Evolutionary conservation across 768 basidiomycete species (phyloP), one percentile per base, ranked within the genome.

Genomic region (Psilocybe tampanensis): DNA sequence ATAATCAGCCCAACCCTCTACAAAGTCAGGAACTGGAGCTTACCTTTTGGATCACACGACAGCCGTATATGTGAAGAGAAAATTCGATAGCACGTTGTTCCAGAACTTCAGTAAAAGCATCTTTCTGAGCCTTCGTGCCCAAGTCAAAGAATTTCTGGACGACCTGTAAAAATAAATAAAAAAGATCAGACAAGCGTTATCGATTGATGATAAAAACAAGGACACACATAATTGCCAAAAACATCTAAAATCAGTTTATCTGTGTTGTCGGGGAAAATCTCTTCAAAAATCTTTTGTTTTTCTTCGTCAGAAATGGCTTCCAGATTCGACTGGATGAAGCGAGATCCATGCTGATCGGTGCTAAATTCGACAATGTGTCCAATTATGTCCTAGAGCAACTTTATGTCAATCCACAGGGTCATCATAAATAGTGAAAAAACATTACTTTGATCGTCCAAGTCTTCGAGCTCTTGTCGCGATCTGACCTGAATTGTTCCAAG

Each of bases 341-440:
- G 86, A n/a, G 95, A 97, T n/a, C 95, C 96, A 60, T 95, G 91
- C 68, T 97, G 95, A 72, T 98, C 96, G 13, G 86, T 85, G 56
- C 92, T 89, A 70, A 99, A 99, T 71, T 98, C 96, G 39, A 92
- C 88, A 53, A 96, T 72, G 69, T 90, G 83, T 8, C 92, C 92
- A 44, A 81, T 79, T 60, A 99, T 88, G 65, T 96, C 94, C 96
- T 98, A 63, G 11, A 19, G 47, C 8, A 51, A n/a, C n/a, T 50
- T 48, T 33, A 17, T 33, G 29, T 8, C 17, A 43, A 32, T 50
- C 7, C 9, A 21, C 33, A 26, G 56, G 19, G 26, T 33, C 17
- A 24, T 34, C 32, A 9, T 47, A 17, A 61, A 48, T 21, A 5
- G 58, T 5, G 29, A 29, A 4, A 26, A 33, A 44, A 32, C 2